Evolutionary conservation across 495 filamentous ascomycete species (phyloP), one percentile per base, ranked within the genome.

Genomic region (Trichoderma reesei): DNA sequence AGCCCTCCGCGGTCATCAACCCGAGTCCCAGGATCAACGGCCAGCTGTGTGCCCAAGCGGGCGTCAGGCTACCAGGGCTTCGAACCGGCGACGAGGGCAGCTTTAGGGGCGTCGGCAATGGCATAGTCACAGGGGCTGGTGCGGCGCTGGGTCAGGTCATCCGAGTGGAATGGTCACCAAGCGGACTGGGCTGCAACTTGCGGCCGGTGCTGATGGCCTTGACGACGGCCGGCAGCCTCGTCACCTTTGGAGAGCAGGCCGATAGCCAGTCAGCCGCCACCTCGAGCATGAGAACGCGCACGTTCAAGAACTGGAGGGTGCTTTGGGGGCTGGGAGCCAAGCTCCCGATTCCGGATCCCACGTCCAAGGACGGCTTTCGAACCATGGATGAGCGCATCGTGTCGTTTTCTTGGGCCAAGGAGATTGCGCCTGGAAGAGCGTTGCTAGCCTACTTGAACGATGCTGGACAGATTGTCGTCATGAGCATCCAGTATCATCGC

Each of bases 61-160:
- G 69, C 0, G 26, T 69, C 37, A 41, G 16, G 8, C 61, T 62
- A 16, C 67, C 68, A 0, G 74, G 72, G 26, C 72, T 68, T 4
- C 70, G 69, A 46, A 70, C 71, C 16, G 48, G 46, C 7, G 51
- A 54, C 41, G 67, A 36, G 11, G 62, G 56, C 11, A 66, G 26
- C 16, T 65, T 65, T 26, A 62, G 18, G 5, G 78, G 78, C 6
- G 76, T 74, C 11, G 79, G 79, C 5, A 69, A 70, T n/a, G 75
- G 77, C 8, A 65, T 69, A 9, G 71, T 82, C 38, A 75, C 76
- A 1, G 73, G 77, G 18, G 71, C 73, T 5, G 79, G 78, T 6
- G 78, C 76, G 61, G 76, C 76, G 18, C 73, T 82, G 72, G 79
- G 78, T 63, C 78, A 80, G 41, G 73, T 79, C 33, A 74, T 82